These are phyloP conservation scores for Curvularia spicifera DNA, from an alignment of 2,329 filamentous ascomycete species.

Conservation along the genomic window DNA sequence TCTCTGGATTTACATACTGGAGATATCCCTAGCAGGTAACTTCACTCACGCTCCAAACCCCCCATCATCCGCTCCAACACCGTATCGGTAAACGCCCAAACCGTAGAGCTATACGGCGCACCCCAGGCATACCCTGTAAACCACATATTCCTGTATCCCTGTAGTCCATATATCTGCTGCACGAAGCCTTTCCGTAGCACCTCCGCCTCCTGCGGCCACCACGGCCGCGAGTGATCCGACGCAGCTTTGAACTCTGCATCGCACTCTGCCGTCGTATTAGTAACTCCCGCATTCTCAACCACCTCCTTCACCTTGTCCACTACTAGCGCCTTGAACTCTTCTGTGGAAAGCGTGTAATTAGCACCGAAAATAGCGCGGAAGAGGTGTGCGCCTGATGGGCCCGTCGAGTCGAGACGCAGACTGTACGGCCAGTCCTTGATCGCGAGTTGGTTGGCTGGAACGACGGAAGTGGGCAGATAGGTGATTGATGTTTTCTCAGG, in stretches of 20 bases:
- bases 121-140: slow-evolving; percentile 29
- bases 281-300: slow-evolving; percentile 6
- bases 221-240: slow-evolving; percentile 25
- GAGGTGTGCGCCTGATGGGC: slow-evolving; percentile 18
- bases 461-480: slow-evolving; percentile 15
- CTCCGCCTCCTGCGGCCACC: slow-evolving; percentile 17
- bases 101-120: slow-evolving; percentile 28
- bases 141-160: slow-evolving; percentile 29
- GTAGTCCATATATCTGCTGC: slow-evolving; percentile 27
- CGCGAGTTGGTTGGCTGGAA: slow-evolving; percentile 23
- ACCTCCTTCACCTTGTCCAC: slow-evolving; percentile 11
- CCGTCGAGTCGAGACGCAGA: slow-evolving; percentile 28
- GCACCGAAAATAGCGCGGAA: slow-evolving; percentile 28
- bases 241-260: slow-evolving; percentile 17
- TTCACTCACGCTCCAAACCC: neutral
- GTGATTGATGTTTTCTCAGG: slow-evolving; percentile 26
- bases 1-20: no score
- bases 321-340: slow-evolving; percentile 15
- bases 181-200: slow-evolving; percentile 27
- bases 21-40: no score
- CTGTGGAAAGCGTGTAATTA: slow-evolving; percentile 17
- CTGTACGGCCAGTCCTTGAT: slow-evolving; percentile 27
- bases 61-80: slow-evolving; percentile 24
- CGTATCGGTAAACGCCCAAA: slow-evolving; percentile 32
- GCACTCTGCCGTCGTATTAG: slow-evolving; percentile 16